Conservation (phyloP, 306 rosid species). For the Glycine soja region DNA sequence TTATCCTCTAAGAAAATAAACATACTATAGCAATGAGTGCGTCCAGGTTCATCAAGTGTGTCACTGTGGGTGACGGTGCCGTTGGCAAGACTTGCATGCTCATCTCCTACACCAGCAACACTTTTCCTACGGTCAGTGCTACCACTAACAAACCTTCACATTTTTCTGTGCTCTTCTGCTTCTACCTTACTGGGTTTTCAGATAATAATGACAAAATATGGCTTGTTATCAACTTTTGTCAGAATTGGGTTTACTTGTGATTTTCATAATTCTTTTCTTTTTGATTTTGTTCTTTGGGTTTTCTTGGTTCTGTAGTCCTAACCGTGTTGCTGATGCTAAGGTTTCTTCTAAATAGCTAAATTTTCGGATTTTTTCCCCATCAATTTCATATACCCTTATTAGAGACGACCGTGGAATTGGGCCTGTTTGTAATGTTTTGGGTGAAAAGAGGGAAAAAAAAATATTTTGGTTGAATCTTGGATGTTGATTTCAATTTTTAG, state of each 20-base stretch:
- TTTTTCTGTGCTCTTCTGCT: constrained; percentile 22
- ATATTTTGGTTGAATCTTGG: constrained; percentile 32
- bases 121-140: constrained; percentile 82
- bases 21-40: constrained; percentile 67
- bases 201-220: too few relatives aligned
- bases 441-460: too few relatives aligned
- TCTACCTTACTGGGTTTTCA: constrained; percentile 23
- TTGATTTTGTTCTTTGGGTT: background rate
- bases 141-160: too few relatives aligned
- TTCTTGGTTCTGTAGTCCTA: too few relatives aligned
- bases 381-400: constrained; percentile 39
- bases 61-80: constrained; percentile 96
- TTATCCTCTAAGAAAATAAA: constrained; percentile 31
- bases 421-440: background rate
- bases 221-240: too few relatives aligned
- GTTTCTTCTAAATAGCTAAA: constrained; percentile 34
- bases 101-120: constrained; percentile 96
- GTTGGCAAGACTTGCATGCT: constrained; percentile 99
- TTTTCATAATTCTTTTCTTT: constrained; percentile 21
- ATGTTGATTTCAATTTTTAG: constrained; percentile 25
- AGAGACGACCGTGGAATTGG: constrained; percentile 24
- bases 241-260: background rate
- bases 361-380: background rate
- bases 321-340: constrained; percentile 26
- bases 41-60: constrained; percentile 94